phyloP scores from a whole-genome alignment of 1,139 yeast species.

The Debaryomycetaceae sp. region DNA sequence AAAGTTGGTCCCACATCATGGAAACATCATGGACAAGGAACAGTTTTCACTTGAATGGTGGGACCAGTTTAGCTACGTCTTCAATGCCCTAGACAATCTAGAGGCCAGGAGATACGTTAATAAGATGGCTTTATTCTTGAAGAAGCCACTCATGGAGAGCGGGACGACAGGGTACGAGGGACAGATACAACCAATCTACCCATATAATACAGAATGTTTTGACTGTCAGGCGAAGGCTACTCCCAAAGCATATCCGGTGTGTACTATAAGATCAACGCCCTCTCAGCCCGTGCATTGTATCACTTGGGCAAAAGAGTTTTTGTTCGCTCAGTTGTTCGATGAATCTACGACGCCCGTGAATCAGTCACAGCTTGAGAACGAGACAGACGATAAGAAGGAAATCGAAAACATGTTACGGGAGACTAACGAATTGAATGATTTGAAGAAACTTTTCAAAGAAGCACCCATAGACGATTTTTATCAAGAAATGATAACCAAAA shows the following conservation, averaged over 20 bases:
- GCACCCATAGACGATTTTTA: constrained; percentile 26
- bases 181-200: constrained; percentile 87
- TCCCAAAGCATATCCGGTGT: constrained; percentile 90
- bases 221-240: constrained; percentile 86
- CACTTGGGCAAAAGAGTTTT: constrained; percentile 94
- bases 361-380: constrained; percentile 41
- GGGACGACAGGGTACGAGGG: constrained; percentile 97
- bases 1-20: constrained; percentile 77
- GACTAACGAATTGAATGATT: constrained; percentile 67
- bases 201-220: constrained; percentile 84
- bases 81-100: constrained; percentile 89
- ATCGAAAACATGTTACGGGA: constrained; percentile 67
- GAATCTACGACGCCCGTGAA: constrained; percentile 22
- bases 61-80: constrained; percentile 68
- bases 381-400: constrained; percentile 63
- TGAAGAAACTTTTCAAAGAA: constrained; percentile 47
- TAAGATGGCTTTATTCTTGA: constrained; percentile 68
- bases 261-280: constrained; percentile 95
- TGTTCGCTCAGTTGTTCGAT: constrained; percentile 79
- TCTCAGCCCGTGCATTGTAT: constrained; percentile 95
- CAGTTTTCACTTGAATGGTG: constrained; percentile 81
- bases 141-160: constrained; percentile 80
- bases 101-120: constrained; percentile 93
- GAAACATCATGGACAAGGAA: constrained; percentile 77
- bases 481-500: constrained; percentile 45